Evolutionary conservation across 2,329 filamentous ascomycete genomes (phyloP), one percentile per base, ranked within the genome.

Genomic region (Neophaeococcomyces mojaviensis): DNA sequence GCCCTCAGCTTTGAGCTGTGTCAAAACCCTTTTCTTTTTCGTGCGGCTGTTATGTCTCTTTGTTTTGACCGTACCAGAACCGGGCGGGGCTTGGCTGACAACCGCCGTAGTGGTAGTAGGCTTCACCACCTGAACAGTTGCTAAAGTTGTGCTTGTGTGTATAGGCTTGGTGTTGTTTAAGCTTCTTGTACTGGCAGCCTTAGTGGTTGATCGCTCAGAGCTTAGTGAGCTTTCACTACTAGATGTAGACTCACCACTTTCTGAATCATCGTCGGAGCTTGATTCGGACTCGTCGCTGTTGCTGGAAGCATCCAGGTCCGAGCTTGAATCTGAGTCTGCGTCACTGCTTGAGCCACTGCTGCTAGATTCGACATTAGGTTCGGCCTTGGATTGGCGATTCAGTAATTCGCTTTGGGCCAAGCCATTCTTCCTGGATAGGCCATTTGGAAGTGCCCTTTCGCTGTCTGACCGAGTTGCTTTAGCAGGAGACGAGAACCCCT

Each of bases 21-120:
- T 62, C 9, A 83, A 63, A 47, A 66, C 65, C 47, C 72, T 72
- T 32, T 67, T 62, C 43, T 73, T 62, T 46, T 71, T 72, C 33
- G 70, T 70, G 32, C 81, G 70, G 24, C 64, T 57, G 52, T 84
- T 84, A 49, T 78, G 73, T 19, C 64, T 64, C 41, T 71, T 71
- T 0, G 81, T 84, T 15, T 59, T 55, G 18, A 58, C 53, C 26
- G 67, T 68, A 13, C 81, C 80, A 49, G 69, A 44, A 3, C 70
- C 69, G 35, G 77, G 74, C 40, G 71, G n/a, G 8, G 12, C 7
- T 26, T 37, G 19, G 10, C 37, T 39, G 20, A 10, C 9, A 13
- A 24, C 37, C 15, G 5, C 5, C 10, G 24, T 28, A 28, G 24
- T 28, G 10, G 5, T 28, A 5, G 37, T n/a, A 4, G 10, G 8